These are phyloP conservation scores for Phycomyces blakesleeanus DNA, from an alignment of 192 early-diverging fungal species.

Conservation along the genomic window DNA sequence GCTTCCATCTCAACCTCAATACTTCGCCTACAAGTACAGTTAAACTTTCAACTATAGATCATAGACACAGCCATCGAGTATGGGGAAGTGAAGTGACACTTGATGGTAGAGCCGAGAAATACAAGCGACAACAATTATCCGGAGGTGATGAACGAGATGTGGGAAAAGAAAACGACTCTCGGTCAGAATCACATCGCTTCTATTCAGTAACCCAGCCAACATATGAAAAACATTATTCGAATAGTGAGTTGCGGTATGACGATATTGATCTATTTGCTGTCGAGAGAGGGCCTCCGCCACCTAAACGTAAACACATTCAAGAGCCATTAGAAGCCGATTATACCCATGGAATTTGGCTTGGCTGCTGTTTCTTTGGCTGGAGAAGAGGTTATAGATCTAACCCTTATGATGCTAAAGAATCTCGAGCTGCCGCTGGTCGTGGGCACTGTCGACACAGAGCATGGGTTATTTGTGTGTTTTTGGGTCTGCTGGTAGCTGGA, in stretches of 20 bases:
- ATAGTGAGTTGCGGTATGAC: slow-evolving; percentile 6
- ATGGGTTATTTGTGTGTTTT: slow-evolving; percentile 10
- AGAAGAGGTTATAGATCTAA: not conserved
- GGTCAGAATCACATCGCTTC: not conserved
- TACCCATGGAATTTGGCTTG: not conserved
- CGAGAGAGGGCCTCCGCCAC: not conserved
- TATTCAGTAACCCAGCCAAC: not conserved
- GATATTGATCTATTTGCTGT: not conserved
- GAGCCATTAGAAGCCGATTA: not conserved
- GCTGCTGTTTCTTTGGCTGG: slow-evolving; percentile 13
- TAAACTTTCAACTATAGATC: not conserved
- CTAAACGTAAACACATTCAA: not conserved
- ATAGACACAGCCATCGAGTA: not conserved
- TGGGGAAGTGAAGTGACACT: not conserved
- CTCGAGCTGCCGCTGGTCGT: not conserved
- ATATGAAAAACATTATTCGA: not conserved
- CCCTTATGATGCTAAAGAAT: not conserved
- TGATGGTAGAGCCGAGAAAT: not conserved
- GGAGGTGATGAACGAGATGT: not conserved
- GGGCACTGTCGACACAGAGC: not conserved
- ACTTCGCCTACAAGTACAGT: not conserved
- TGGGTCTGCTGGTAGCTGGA: not conserved
- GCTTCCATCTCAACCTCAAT: not conserved
- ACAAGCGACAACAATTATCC: not conserved
- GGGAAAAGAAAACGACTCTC: not conserved